A percentile compares a stretch with the other conserved stretches of the same genome.
Conservation (phyloP, 1,284 basidiomycete genomes). For the Ceratobasidium sp. region DNA sequence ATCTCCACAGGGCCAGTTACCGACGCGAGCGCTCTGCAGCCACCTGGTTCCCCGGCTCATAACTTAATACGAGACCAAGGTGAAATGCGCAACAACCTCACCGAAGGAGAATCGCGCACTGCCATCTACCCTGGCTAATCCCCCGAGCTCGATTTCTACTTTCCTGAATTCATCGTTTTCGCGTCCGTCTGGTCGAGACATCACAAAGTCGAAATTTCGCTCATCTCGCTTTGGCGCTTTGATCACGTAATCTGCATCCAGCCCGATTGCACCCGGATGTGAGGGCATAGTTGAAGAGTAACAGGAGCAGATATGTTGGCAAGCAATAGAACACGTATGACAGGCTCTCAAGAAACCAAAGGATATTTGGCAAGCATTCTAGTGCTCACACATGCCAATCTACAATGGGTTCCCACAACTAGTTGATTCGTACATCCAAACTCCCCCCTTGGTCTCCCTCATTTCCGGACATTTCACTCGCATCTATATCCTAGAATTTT, state of each 20-base stretch:
- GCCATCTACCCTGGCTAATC: slow-evolving; percentile 68
- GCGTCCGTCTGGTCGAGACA: slow-evolving; percentile 41
- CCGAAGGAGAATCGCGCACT: slow-evolving; percentile 74
- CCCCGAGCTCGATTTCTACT: slow-evolving; percentile 45
- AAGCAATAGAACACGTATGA: neutral
- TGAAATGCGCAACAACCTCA: slow-evolving; percentile 52
- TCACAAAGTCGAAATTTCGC: neutral
- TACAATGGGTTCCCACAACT: slow-evolving; percentile 9
- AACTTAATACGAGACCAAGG: neutral
- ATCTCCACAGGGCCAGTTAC: slow-evolving; percentile 78
- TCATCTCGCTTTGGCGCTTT: slow-evolving; percentile 8
- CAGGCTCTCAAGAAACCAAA: neutral
- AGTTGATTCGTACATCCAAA: slow-evolving; percentile 1
- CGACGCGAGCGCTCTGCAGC: slow-evolving; percentile 67
- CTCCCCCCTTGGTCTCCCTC: neutral
- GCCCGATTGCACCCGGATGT: slow-evolving; percentile 33
- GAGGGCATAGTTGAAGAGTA: too few relatives aligned
- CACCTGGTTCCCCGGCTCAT: slow-evolving; percentile 53
- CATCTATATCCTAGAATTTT: slow-evolving; percentile 42
- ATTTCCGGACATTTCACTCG: neutral
- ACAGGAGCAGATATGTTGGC: neutral
- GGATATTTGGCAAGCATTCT: slow-evolving; percentile 10
- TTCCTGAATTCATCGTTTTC: slow-evolving; percentile 36
- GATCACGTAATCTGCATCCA: slow-evolving; percentile 19
- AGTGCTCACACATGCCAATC: neutral